Conservation (phyloP, 352 stramenopile genomes). For the Pythium insidiosum region DNA sequence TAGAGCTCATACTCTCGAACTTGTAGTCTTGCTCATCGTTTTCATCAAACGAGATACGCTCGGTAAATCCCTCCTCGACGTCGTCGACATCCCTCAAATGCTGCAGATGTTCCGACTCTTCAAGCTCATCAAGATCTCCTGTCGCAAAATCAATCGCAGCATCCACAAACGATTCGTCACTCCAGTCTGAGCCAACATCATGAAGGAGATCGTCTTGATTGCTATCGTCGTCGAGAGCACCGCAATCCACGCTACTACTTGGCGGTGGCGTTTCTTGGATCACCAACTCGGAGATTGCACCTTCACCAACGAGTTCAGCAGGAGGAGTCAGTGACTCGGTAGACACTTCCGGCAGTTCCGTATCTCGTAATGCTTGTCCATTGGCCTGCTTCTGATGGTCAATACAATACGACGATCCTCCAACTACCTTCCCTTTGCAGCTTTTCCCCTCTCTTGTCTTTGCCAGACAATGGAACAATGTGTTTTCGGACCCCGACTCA, state of each 20-base stretch:
- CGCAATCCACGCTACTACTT: not conserved
- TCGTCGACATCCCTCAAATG: conserved; percentile 79
- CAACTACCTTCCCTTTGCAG: conserved; percentile 22
- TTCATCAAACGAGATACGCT: conserved; percentile 19
- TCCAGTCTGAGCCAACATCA: conserved; percentile 12
- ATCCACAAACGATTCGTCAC: conserved; percentile 28
- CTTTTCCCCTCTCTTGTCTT: conserved; percentile 35
- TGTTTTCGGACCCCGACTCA: too few relatives aligned
- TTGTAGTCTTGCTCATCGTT: conserved; percentile 1
- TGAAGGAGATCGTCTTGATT: conserved; percentile 9
- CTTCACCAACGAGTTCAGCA: too few relatives aligned
- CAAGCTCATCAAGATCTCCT: conserved; percentile 46
- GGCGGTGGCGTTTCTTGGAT: too few relatives aligned
- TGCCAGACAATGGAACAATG: conserved; percentile 6
- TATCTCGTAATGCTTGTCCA: too few relatives aligned
- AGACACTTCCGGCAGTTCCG: too few relatives aligned
- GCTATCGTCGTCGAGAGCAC: not conserved
- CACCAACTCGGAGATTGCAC: too few relatives aligned
- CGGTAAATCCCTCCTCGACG: conserved; percentile 26
- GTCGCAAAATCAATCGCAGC: conserved; percentile 17
- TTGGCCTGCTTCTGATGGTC: conserved; percentile 20
- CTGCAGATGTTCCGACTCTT: conserved; percentile 77
- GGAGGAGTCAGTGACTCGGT: too few relatives aligned
- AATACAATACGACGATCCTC: conserved; percentile 25
- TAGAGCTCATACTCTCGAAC: not conserved